Percentiles rank a stretch among this genome's conserved stretches.
Evolutionary conservation across 495 filamentous ascomycete species (phyloP).

Genomic region (Penicillium soppii): DNA sequence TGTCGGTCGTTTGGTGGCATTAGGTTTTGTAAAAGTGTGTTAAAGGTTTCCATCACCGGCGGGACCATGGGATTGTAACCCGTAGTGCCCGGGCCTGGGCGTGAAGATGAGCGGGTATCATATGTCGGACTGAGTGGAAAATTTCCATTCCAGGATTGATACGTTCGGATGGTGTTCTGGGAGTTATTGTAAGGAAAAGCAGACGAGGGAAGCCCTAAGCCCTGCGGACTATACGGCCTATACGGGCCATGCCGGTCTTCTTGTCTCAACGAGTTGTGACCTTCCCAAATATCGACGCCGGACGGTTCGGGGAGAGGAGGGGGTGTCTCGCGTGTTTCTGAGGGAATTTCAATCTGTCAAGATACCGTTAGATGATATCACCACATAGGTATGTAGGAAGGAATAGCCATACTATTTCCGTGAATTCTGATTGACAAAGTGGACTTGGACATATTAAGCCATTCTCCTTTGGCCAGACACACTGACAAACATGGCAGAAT

Average conservation of each 20-base stretch:
- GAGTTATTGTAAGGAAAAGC: too few species aligned
- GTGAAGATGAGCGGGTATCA: constrained; percentile 22
- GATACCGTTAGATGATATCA: constrained; percentile 9
- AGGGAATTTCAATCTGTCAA: constrained; percentile 37
- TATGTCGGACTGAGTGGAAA: constrained; percentile 38
- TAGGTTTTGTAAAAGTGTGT: constrained; percentile 31
- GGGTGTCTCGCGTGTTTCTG: constrained; percentile 26
- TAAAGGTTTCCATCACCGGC: constrained; percentile 31
- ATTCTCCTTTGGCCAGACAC: constrained; percentile 75
- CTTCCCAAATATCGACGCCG: constrained; percentile 26
- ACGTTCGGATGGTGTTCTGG: too few species aligned
- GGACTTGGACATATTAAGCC: constrained; percentile 71
- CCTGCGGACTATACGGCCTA: constrained; percentile 41
- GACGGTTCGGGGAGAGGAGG: constrained; percentile 4
- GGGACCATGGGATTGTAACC: constrained; percentile 29
- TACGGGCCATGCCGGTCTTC: too few species aligned
- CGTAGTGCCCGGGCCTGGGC: constrained; percentile 14
- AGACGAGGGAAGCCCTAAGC: constrained; percentile 1
- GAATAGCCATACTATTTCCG: constrained; percentile 63
- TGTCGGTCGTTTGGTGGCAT: constrained; percentile 22
- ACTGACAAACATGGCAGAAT: constrained; percentile 75
- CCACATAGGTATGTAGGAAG: too few species aligned
- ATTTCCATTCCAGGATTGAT: constrained; percentile 46
- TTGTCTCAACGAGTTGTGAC: constrained; percentile 41
- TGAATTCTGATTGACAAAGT: constrained; percentile 75